Conservation (phyloP, 2,329 filamentous ascomycete species). For the Botryotinia narcissicola region DNA sequence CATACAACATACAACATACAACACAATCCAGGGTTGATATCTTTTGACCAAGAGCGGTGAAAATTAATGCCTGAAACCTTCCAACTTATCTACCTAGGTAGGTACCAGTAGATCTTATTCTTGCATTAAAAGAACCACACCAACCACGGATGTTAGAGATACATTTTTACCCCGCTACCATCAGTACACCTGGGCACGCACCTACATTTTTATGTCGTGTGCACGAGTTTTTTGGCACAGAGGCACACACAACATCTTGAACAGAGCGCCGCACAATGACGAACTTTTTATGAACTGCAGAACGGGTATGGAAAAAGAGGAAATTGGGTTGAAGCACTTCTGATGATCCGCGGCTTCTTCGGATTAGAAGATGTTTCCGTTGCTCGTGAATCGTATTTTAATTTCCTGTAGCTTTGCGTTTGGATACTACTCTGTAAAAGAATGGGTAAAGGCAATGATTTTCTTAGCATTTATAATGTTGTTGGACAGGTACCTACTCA, state of each 20-base stretch:
- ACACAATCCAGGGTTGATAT: neutral
- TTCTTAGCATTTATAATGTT: neutral
- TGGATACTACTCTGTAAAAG: neutral
- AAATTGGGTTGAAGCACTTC: neutral
- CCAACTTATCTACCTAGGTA: neutral
- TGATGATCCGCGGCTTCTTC: constrained; percentile 6
- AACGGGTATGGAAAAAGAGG: neutral
- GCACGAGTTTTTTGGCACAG: neutral
- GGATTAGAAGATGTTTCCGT: neutral
- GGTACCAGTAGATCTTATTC: too few relatives aligned
- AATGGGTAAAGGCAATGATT: neutral
- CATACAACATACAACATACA: too few relatives aligned
- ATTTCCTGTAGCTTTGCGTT: neutral
- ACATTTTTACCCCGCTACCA: neutral
- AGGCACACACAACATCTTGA: neutral
- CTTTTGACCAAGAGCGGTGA: neutral
- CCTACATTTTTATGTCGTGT: neutral
- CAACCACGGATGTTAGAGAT: neutral
- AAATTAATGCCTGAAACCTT: neutral
- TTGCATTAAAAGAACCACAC: neutral
- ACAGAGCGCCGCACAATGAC: constrained; percentile 10
- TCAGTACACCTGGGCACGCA: neutral
- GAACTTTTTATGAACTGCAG: constrained; percentile 1
- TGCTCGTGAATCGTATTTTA: neutral
- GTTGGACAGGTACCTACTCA: neutral